Percentiles rank a stretch among this genome's conserved stretches.
phyloP scores from a whole-genome alignment of 768 basidiomycete species.

The Termitomyces bulborhizus region DNA sequence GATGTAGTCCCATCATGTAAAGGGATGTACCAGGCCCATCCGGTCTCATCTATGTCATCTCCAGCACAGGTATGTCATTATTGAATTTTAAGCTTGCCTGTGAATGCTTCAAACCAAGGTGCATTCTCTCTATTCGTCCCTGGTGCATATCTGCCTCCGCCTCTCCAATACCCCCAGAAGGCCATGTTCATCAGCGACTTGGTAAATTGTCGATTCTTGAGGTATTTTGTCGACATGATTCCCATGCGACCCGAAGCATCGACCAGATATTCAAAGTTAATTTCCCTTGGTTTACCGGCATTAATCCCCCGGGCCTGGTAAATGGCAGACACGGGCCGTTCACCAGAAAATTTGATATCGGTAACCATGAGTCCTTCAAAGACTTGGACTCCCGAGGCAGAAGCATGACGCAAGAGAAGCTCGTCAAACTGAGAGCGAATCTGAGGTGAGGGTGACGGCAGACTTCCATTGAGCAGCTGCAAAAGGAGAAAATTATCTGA shows the following conservation, averaged over 20 bases:
- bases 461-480: too few species aligned
- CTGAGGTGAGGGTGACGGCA: constrained; percentile 18
- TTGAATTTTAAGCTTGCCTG: constrained; percentile 26
- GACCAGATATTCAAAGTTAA: constrained; percentile 53
- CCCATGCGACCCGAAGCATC: constrained; percentile 60
- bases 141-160: constrained; percentile 33
- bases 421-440: constrained; percentile 55
- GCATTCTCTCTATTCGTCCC: constrained; percentile 38
- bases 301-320: background rate
- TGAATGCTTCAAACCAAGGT: constrained; percentile 49
- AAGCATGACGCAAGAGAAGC: constrained; percentile 51
- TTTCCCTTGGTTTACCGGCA: constrained; percentile 27
- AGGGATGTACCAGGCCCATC: constrained; percentile 56
- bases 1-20: constrained; percentile 44
- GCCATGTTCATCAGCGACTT: constrained; percentile 53
- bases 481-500: too few species aligned
- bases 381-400: constrained; percentile 37
- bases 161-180: constrained; percentile 64
- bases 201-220: constrained; percentile 51
- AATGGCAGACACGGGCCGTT: constrained; percentile 3
- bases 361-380: constrained; percentile 41
- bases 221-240: constrained; percentile 52
- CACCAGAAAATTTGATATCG: constrained; percentile 35
- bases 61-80: too few species aligned
- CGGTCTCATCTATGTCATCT: constrained; percentile 35